Evolutionary conservation across 768 basidiomycete genomes (phyloP).

Genomic region (Cubamyces lactineus): DNA sequence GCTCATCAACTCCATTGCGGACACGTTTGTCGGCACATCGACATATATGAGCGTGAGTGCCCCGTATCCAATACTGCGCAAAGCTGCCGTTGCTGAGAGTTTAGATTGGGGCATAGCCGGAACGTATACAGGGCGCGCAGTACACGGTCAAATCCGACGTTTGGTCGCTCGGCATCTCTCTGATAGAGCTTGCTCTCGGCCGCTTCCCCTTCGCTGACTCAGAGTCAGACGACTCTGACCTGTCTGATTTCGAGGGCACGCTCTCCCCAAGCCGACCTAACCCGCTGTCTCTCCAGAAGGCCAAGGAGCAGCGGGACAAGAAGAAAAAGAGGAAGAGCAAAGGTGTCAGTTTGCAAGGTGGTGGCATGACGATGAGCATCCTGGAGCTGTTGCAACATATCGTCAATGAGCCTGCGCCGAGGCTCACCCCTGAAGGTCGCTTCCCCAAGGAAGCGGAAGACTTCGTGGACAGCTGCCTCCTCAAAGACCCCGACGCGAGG

Average conservation of each 20-base stretch:
- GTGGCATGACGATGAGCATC: conserved; percentile 98
- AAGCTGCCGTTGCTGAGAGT: background rate
- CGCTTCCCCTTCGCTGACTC: conserved; percentile 96
- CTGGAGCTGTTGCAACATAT: conserved; percentile 96
- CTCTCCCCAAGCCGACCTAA: conserved; percentile 73
- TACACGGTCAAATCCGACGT: conserved; percentile 99
- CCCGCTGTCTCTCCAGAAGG: conserved; percentile 40
- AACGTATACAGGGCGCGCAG: conserved; percentile 97
- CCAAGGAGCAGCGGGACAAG: conserved; percentile 50
- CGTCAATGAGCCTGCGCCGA: conserved; percentile 96
- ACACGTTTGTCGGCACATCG: conserved; percentile 98
- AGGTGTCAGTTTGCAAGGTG: conserved; percentile 92
- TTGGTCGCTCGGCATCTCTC: conserved; percentile 96
- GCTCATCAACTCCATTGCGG: conserved; percentile 97
- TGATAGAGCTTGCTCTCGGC: conserved; percentile 96
- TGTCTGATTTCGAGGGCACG: conserved; percentile 80
- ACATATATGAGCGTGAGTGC: conserved; percentile 97
- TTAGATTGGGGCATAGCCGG: conserved; percentile 63
- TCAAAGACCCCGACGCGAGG: conserved; percentile 86
- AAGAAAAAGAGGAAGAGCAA: conserved; percentile 87
- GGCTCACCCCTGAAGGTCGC: conserved; percentile 72
- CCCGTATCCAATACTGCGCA: background rate
- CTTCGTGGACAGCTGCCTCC: conserved; percentile 88
- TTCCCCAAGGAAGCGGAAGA: conserved; percentile 75
- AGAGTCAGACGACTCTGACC: conserved; percentile 72